Conservation (phyloP, 352 stramenopile species). For the Globisporangium mamillatum region DNA sequence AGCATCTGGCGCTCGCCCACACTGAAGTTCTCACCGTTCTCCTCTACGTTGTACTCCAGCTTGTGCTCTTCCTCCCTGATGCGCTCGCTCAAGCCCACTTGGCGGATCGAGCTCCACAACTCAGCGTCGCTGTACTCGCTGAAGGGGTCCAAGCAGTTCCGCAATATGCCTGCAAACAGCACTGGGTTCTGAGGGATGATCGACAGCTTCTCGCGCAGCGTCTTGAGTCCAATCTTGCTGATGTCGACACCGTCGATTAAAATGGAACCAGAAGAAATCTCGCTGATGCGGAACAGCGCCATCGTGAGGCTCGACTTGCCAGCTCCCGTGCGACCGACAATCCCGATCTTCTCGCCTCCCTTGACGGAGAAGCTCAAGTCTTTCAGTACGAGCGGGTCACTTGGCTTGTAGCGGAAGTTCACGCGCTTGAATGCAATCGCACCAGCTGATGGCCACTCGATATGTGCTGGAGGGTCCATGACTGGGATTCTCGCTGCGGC, state of each 20-base stretch:
- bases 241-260: slow-evolving; percentile 84
- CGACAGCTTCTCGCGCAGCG: slow-evolving; percentile 65
- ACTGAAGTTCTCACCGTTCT: slow-evolving; percentile 34
- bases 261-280: slow-evolving; percentile 81
- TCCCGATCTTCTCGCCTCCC: slow-evolving; percentile 72
- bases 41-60: slow-evolving; percentile 68
- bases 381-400: slow-evolving; percentile 46
- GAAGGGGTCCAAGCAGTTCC: slow-evolving; percentile 88
- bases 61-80: slow-evolving; percentile 31
- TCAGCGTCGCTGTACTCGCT: slow-evolving; percentile 55
- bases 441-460: slow-evolving; percentile 79
- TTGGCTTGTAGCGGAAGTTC: slow-evolving; percentile 85
- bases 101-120: slow-evolving; percentile 41
- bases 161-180: slow-evolving; percentile 87
- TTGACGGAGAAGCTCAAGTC: slow-evolving; percentile 25
- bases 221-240: slow-evolving; percentile 57
- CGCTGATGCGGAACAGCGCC: slow-evolving; percentile 8
- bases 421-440: slow-evolving; percentile 82
- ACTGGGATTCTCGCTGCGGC: slow-evolving; percentile 8
- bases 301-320: not conserved
- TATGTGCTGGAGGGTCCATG: slow-evolving; percentile 29
- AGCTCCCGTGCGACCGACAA: slow-evolving; percentile 43
- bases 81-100: slow-evolving; percentile 37
- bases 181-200: slow-evolving; percentile 93
- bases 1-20: slow-evolving; percentile 82